Evolutionary conservation across 2,329 filamentous ascomycete genomes (phyloP), one percentile per base, ranked within the genome.

Genomic region (Fusarium robinianum): DNA sequence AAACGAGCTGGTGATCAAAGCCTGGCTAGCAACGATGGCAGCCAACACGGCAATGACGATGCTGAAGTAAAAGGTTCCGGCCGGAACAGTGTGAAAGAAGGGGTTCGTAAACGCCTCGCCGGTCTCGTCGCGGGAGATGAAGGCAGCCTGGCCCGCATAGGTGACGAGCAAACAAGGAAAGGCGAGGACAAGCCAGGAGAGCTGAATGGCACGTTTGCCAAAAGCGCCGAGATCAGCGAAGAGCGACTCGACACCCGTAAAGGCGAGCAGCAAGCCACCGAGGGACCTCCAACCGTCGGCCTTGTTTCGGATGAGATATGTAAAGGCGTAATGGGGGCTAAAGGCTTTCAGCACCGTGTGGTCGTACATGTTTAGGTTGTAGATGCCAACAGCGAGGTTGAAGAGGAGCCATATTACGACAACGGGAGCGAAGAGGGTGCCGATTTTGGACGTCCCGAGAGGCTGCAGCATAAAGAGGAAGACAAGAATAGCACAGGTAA

Each of bases 211-310:
- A 27, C 77, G 72, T 57, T 79, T 76, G 64, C 78, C 80, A 64
- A 91, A 91, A 15, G 87, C 87, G 22, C 87, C 87, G 6, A 91
- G 72, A 57, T 91, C 87, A 4, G 87, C 87, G 61, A 90, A 91
- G 1, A 91, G 72, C 2, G 87, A 85, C 63, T 90, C 87, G n/a
- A 88, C 84, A 12, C 84, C 87, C 2, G 87, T 90, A 58, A 91
- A 90, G 3, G 83, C 79, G 8, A 91, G 76, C 3, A 91, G 66
- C 14, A 90, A 79, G 5, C 87, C 87, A n/a, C 83, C 84, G 2
- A 88, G 72, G 46, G 77, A 79, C 45, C 72, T 73, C 84, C 84
- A 88, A 1, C 81, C 84, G 5, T 77, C 71, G 4, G 77, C 72
- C 39, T 75, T 74, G 57, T 85, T 81, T 10, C 79, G 73, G 14